These are phyloP conservation scores for Truncatella angustata DNA, from an alignment of 2,329 filamentous ascomycete genomes.

Conservation along the genomic window DNA sequence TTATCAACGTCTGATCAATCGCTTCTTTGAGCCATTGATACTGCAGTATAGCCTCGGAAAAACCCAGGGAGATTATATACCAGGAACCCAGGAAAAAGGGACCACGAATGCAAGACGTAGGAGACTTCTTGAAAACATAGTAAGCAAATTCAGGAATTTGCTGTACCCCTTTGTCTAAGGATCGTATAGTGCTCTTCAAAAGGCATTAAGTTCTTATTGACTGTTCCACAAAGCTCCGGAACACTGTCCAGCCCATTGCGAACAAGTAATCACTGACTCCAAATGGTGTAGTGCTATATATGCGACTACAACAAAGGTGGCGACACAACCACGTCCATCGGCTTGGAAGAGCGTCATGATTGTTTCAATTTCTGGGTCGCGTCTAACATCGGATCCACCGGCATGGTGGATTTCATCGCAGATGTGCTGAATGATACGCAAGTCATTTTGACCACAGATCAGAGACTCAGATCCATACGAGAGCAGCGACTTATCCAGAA, in stretches of 20 bases:
- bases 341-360: slow-evolving; percentile 31
- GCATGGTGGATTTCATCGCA: slow-evolving; percentile 29
- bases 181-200: too few relatives aligned
- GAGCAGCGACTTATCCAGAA: slow-evolving; percentile 15
- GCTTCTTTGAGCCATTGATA: slow-evolving; percentile 38
- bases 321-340: slow-evolving; percentile 41
- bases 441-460: slow-evolving; percentile 5
- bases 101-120: slow-evolving; percentile 12
- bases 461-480: not conserved
- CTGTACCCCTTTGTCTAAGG: too few relatives aligned
- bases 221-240: too few relatives aligned
- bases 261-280: too few relatives aligned
- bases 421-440: slow-evolving; percentile 18
- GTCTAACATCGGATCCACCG: slow-evolving; percentile 30
- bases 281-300: slow-evolving; percentile 41
- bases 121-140: slow-evolving; percentile 38
- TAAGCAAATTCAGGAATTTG: too few relatives aligned
- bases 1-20: slow-evolving; percentile 11
- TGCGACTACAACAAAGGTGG: slow-evolving; percentile 48
- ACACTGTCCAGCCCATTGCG: too few relatives aligned
- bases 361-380: slow-evolving; percentile 42
- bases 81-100: not conserved
- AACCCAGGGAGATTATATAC: slow-evolving; percentile 27
- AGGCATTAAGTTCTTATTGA: too few relatives aligned
- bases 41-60: slow-evolving; percentile 30